Evolutionary conservation across 805 yeast species (phyloP), one percentile per base, ranked within the genome.

Genomic region (Metschnikowia chrysomelidarum): DNA sequence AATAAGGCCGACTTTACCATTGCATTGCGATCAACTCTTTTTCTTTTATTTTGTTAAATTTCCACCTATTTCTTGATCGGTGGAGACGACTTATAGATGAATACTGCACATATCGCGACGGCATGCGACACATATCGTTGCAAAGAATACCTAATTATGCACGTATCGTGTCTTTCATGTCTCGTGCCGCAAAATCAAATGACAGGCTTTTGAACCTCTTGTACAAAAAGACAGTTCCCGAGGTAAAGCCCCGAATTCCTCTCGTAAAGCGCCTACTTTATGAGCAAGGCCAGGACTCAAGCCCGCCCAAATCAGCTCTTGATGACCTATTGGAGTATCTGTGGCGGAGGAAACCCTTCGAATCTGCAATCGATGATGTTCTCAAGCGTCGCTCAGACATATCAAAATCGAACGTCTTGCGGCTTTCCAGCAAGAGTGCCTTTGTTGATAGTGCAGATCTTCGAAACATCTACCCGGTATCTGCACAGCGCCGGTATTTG

Each of bases 391-490:
- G 21, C 2, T 39, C 42, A 4, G 29, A 35, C 4, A 19, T 17
- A 4, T 8, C 18, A 7, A 26, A 30, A 19, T 41, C 64, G 4
- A 64, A 62, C 38, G 51, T 75, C 3, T 56, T 75, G 25, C 49
- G 49, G 31, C 64, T 69, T 37, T 46, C 46, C n/a, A 59, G 72
- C 29, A 53, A 57, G 12, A 62, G 64, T 44, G 64, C 73, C 8
- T 57, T 57, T 18, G 51, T 73, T 1, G 51, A 54, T 7, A 48
- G 53, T 4, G 44, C 60, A 1, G 80, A 76, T 47, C 67, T 75
- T 36, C 35, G 40, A 27, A 59, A 63, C 22, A 29, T 71, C 9
- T 66, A 54, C 34, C 73, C 75, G 0, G 51, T 57, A 8, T 38
- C 46, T 8, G 52, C 62, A 37, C 64, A 61, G 19, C 45, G 68